A percentile compares a stretch with the other conserved stretches of the same genome.
Conservation (phyloP, 1,284 basidiomycete genomes). For the Ganoderma meredithae region DNA sequence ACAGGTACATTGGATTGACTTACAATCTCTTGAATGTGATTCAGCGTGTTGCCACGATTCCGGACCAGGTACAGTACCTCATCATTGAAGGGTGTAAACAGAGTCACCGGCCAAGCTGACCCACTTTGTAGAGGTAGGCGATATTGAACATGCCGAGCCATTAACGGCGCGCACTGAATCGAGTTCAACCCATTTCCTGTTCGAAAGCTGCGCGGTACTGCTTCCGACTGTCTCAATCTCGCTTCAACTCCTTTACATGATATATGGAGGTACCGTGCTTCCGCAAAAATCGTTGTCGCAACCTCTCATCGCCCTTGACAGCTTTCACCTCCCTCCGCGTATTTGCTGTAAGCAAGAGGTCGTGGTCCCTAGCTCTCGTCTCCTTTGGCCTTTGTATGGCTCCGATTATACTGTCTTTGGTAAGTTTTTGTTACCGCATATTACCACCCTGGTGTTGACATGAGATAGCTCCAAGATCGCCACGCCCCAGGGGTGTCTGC, state of each 20-base stretch:
- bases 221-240: not conserved
- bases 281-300: not conserved
- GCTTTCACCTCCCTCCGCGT: not conserved
- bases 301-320: not conserved
- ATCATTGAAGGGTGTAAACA: not conserved
- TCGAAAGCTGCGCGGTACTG: not conserved
- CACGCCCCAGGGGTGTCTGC: not conserved
- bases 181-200: not conserved
- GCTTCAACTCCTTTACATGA: not conserved
- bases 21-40: not conserved
- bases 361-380: not conserved
- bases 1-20: slow-evolving; percentile 1
- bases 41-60: not conserved
- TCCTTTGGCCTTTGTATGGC: not conserved
- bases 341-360: not conserved
- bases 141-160: not conserved
- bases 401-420: not conserved
- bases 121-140: not conserved
- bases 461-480: not conserved
- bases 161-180: not conserved
- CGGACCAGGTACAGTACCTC: not conserved
- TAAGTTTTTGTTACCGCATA: not conserved
- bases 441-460: not conserved
- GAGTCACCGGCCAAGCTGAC: not conserved
- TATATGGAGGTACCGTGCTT: too few species aligned